Evolutionary conservation across 768 basidiomycete species (phyloP), one percentile per base, ranked within the genome.

Genomic region (Tulasnella sp.): DNA sequence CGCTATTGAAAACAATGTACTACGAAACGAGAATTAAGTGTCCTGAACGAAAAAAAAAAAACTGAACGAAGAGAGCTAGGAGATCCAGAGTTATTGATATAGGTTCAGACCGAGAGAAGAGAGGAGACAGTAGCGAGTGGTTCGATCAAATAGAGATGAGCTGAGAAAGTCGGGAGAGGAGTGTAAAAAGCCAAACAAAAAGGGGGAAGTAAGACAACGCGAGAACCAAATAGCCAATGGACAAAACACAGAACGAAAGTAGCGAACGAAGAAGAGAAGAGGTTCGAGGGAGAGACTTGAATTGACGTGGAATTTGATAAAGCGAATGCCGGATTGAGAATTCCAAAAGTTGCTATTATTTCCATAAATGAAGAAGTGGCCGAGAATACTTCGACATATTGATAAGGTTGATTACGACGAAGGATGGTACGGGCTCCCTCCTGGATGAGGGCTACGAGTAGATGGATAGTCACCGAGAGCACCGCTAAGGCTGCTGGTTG

Each of bases 391-490:
- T 59, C 52, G 52, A 59, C 52, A 59, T 59, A 59, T 29, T 59
- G 52, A 59, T 59, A 59, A 59, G 26, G 36, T 32, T 67, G 39
- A 52, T 70, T 34, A 70, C 47, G 40, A 47, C 52, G 69, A 70
- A 70, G 42, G 69, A 32, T 44, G 40, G 32, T 70, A 70, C 16
- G 41, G 32, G 17, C 69, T 70, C 52, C 52, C 52, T 52, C 67
- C 42, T 19, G 67, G 40, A 19, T 42, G 69, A 62, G 69, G 69
- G 69, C 34, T 70, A 36, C 34, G 69, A 35, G 42, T 42, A 44
- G 44, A 70, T 70, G 69, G 52, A 32, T 70, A 70, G 69, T 70
- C 69, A 14, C 69, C 69, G 37, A 70, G 69, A 17, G 69, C 69
- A 32, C 69, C 69, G 26, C 40, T 52, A n/a, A 70, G 52, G 34